phyloP scores from a whole-genome alignment of 805 yeast genomes.

The Pichia eremophila region DNA sequence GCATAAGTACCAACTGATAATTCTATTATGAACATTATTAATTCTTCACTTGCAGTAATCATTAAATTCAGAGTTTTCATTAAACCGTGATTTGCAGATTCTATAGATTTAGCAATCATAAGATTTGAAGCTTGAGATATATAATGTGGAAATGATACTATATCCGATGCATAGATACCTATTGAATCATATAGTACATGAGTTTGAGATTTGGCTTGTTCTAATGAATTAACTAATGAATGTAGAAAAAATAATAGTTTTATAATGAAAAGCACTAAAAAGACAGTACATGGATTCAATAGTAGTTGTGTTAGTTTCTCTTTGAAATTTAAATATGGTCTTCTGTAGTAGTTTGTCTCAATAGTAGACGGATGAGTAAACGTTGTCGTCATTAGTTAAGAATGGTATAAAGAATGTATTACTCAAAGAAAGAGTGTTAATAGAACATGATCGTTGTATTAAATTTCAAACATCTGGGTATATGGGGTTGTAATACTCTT shows the following conservation, averaged over 20 bases:
- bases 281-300: constrained; percentile 56
- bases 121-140: constrained; percentile 46
- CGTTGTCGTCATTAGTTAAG: not conserved
- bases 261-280: constrained; percentile 43
- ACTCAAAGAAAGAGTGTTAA: not conserved
- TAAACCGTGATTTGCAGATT: constrained; percentile 39
- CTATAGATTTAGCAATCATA: constrained; percentile 38
- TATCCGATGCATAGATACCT: constrained; percentile 28
- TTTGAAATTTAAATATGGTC: constrained; percentile 36
- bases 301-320: constrained; percentile 57
- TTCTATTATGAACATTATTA: constrained; percentile 59
- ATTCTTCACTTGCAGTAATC: constrained; percentile 46
- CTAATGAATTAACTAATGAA: constrained; percentile 36
- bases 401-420: not conserved
- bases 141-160: constrained; percentile 46
- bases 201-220: constrained; percentile 30
- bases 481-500: too few relatives aligned
- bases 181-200: constrained; percentile 37
- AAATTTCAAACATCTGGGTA: too few relatives aligned
- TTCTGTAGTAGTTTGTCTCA: constrained; percentile 10
- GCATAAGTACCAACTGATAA: constrained; percentile 78
- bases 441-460: too few relatives aligned
- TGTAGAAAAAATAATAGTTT: constrained; percentile 51
- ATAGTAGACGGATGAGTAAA: constrained; percentile 8
- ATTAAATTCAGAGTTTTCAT: constrained; percentile 34